Conservation (phyloP, 2,329 filamentous ascomycete genomes). For the Beauveria australis region DNA sequence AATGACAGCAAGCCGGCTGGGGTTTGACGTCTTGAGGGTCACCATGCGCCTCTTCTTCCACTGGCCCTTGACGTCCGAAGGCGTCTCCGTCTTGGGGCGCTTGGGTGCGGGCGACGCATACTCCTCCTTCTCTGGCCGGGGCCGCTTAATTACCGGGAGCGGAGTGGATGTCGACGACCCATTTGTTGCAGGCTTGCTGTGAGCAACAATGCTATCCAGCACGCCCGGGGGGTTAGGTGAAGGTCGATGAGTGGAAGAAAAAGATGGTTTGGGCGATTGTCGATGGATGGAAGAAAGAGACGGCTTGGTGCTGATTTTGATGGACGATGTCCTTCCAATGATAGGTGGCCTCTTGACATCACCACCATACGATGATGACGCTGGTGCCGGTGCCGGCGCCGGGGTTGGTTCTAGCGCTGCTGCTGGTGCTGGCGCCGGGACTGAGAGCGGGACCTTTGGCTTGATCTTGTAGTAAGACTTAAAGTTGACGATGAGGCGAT, state of each 20-base stretch:
- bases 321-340: conserved; percentile 26
- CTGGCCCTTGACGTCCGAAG: conserved; percentile 15
- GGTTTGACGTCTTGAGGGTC: conserved; percentile 27
- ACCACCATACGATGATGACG: conserved; percentile 4
- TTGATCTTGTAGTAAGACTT: conserved; percentile 13
- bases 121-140: conserved; percentile 30
- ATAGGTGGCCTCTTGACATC: conserved; percentile 23
- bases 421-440: conserved; percentile 28
- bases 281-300: conserved; percentile 15
- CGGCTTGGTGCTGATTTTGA: conserved; percentile 31
- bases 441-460: conserved; percentile 22
- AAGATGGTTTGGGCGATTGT: conserved; percentile 12
- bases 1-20: conserved; percentile 26
- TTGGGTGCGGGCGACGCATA: conserved; percentile 27
- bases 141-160: conserved; percentile 25
- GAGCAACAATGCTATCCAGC: conserved; percentile 22
- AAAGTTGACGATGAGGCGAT: conserved; percentile 27
- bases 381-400: conserved; percentile 25
- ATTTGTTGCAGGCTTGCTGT: conserved; percentile 16
- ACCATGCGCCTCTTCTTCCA: conserved; percentile 28
- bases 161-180: conserved; percentile 15
- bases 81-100: conserved; percentile 28
- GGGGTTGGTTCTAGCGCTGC: conserved; percentile 20
- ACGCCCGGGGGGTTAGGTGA: conserved; percentile 12
- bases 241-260: conserved; percentile 16